Conservation (phyloP, 192 early-diverging fungal genomes). For the Coemansia erecta region DNA sequence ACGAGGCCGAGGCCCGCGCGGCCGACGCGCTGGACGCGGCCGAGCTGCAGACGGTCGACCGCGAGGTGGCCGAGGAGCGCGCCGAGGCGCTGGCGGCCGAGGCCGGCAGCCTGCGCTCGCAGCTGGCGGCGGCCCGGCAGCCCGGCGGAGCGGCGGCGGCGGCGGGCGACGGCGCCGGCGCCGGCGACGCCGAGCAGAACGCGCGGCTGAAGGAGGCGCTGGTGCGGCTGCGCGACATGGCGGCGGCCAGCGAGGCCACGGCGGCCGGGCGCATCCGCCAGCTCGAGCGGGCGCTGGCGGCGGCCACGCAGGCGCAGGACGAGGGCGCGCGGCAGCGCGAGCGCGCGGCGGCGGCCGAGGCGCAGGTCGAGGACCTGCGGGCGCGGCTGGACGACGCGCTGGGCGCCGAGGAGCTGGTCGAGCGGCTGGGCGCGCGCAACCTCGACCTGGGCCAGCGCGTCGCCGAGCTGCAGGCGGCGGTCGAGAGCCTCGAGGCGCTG, state of each 20-base stretch:
- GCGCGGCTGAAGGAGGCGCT: slow-evolving; percentile 88
- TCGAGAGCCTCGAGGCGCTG: slow-evolving; percentile 88
- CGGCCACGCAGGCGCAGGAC: slow-evolving; percentile 59
- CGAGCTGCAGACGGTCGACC: slow-evolving; percentile 87
- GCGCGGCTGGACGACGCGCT: slow-evolving; percentile 76
- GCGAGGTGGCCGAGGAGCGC: slow-evolving; percentile 88
- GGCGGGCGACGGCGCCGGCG: slow-evolving; percentile 70
- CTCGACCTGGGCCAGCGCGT: slow-evolving; percentile 65
- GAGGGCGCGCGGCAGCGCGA: slow-evolving; percentile 46
- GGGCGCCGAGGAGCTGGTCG: slow-evolving; percentile 82
- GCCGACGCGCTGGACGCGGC: slow-evolving; percentile 70
- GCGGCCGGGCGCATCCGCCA: slow-evolving; percentile 60
- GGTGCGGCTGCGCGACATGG: slow-evolving; percentile 76
- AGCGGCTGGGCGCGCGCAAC: slow-evolving; percentile 82
- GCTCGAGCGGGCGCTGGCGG: slow-evolving; percentile 68
- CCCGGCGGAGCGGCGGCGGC: slow-evolving; percentile 77
- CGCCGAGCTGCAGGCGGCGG: slow-evolving; percentile 71
- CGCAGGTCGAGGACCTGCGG: slow-evolving; percentile 79
- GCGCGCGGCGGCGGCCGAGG: slow-evolving; percentile 63
- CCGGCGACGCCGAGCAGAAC: slow-evolving; percentile 78
- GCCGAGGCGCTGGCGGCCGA: slow-evolving; percentile 76
- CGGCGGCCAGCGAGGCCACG: slow-evolving; percentile 68
- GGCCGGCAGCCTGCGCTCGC: slow-evolving; percentile 68
- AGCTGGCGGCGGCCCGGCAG: slow-evolving; percentile 69
- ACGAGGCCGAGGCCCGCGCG: slow-evolving; percentile 55